A percentile compares a stretch with the other conserved stretches of the same genome.
phyloP scores from a whole-genome alignment of 352 stramenopile genomes.

The Phytophthora cactorum region DNA sequence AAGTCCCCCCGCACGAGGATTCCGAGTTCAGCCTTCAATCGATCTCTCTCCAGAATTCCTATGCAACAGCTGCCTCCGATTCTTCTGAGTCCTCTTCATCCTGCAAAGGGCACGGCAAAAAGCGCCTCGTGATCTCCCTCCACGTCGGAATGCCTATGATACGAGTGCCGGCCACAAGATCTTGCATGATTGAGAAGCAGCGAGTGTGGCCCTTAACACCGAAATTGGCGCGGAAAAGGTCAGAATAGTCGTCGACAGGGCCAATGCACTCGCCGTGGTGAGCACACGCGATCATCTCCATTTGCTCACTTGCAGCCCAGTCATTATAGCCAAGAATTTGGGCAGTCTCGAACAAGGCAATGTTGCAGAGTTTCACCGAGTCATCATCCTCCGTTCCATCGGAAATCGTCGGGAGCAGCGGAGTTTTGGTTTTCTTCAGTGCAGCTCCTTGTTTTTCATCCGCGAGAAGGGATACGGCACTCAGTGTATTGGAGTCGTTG shows the following conservation, averaged over 20 bases:
- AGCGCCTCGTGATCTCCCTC: conserved; percentile 44
- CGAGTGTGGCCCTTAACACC: conserved; percentile 45
- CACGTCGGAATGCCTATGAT: conserved; percentile 53
- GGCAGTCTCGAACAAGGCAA: conserved; percentile 50
- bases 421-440: conserved; percentile 2
- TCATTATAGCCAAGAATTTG: conserved; percentile 45
- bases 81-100: conserved; percentile 2
- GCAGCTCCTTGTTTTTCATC: conserved; percentile 3
- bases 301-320: conserved; percentile 44
- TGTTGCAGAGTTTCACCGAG: conserved; percentile 39
- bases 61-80: background rate
- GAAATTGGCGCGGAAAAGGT: conserved; percentile 57
- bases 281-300: conserved; percentile 59
- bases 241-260: conserved; percentile 47
- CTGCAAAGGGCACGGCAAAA: conserved; percentile 38
- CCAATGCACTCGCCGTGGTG: conserved; percentile 56
- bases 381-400: conserved; percentile 28
- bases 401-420: conserved; percentile 19
- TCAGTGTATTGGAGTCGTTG: conserved; percentile 41
- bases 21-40: no score
- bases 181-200: conserved; percentile 52
- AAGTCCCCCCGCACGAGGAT: no score
- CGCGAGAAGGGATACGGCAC: conserved; percentile 6
- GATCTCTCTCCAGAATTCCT: background rate
- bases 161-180: conserved; percentile 35